These are phyloP conservation scores for Saturnispora sekii DNA, from an alignment of 805 yeast genomes.

Conservation along the genomic window DNA sequence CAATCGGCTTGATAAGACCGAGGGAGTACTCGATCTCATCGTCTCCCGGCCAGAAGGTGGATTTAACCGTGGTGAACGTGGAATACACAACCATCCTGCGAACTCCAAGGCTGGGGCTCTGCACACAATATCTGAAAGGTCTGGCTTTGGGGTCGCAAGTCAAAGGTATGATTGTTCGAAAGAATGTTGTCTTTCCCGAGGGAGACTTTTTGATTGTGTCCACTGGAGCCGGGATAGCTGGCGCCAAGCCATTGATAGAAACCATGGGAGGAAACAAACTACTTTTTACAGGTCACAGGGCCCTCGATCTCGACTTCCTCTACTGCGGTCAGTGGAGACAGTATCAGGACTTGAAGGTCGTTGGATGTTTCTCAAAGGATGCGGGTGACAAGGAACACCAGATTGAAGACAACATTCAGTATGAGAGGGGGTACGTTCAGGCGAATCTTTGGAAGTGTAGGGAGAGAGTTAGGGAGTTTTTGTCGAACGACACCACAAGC, in stretches of 20 bases:
- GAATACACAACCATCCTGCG: conserved; percentile 77
- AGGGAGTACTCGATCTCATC: conserved; percentile 83
- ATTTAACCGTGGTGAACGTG: conserved; percentile 74
- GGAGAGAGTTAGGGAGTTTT: conserved; percentile 38
- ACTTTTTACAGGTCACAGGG: conserved; percentile 71
- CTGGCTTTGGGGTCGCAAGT: conserved; percentile 41
- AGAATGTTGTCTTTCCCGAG: conserved; percentile 30
- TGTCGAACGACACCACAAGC: conserved; percentile 44
- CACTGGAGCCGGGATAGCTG: conserved; percentile 97
- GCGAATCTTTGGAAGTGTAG: conserved; percentile 50
- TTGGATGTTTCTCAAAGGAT: conserved; percentile 36
- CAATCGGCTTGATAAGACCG: conserved; percentile 72
- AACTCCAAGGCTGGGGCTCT: conserved; percentile 67
- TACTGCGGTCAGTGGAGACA: conserved; percentile 47
- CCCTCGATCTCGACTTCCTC: conserved; percentile 53
- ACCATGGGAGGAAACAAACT: conserved; percentile 27
- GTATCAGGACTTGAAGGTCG: conserved; percentile 25
- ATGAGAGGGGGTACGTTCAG: conserved; percentile 58
- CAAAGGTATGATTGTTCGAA: conserved; percentile 40
- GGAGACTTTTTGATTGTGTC: conserved; percentile 52
- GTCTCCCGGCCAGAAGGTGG: conserved; percentile 33
- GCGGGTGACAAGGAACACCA: conserved; percentile 34
- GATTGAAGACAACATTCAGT: conserved; percentile 15
- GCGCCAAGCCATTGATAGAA: conserved; percentile 65
- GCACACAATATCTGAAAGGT: conserved; percentile 63